Evolutionary conservation across 2,329 filamentous ascomycete genomes (phyloP), one percentile per base, ranked within the genome.

Genomic region (Xylaria sp.): DNA sequence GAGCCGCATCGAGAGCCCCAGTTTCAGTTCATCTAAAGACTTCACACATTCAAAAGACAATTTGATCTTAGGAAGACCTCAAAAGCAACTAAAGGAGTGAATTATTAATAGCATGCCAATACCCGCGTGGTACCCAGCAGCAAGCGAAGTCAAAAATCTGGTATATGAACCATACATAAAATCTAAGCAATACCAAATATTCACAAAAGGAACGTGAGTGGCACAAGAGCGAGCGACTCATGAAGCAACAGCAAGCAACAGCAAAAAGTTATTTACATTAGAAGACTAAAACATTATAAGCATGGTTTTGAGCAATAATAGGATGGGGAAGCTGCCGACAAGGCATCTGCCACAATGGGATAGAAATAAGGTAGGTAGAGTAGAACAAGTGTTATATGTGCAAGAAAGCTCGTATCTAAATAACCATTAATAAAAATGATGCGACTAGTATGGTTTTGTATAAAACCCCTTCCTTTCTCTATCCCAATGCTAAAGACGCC

Each of bases 221-320:
- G 32, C 61, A 64, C 54, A 20, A 37, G 7, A 70, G 50, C 63
- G 68, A 70, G 68, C 48, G 68, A 70, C 59, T 59, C 8, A 41
- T 18, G 41, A 18, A 46, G 37, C 15, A 44, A 41, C 18, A 28
- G 18, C 9, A 57, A 54, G 23, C 23, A 25, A 25, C 23, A 25
- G 23, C 23, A 25, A 48, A 41, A 58, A 48, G 20, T 37, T 70
- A 70, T 70, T 62, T 70, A 70, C 68, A 70, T 70, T 70, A 70
- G 66, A 70, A 61, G 65, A 65, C 65, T 70, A 70, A 65, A 65
- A 68, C 65, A 70, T 70, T 70, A 37, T 37, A 70, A 61, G 48
- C 55, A 32, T 61, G 37, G n/a, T 28, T 46, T 4, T 13, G 13
- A 51, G 50, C 50, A 50, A 10, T 28, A 12, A 46, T 18, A 46